Base-by-base conservation (phyloP, 768 basidiomycete species). In the Mycena maculata region DNA sequence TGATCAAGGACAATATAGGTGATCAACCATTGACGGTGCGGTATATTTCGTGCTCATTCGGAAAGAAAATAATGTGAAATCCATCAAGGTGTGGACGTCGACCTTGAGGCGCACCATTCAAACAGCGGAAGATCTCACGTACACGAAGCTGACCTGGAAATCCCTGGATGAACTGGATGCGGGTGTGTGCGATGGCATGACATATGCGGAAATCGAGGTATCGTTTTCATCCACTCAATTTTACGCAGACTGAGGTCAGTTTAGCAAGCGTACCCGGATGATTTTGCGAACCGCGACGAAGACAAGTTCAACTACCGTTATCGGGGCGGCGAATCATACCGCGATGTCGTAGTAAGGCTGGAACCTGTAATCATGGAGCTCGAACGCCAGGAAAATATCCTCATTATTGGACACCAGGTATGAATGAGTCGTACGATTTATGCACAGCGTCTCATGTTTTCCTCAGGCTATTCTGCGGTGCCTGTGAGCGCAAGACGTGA, bases 261-360 rank as follows among this genome's bases (percentile, higher is more conserved):
- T 2, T 70, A 97, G 95, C 89, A 90, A 86, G 87, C 90, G 68
- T 99, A 99, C 76, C 98, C 98, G 0, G 98, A 99, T 63, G 98
- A 99, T 76, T 99, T 96, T 78, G 96, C 95, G 18, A 96, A 96
- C 76, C 90, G 98, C 27, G 98, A 99, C 73, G 95, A 98, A 64
- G 98, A 99, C 84, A 99, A 99, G 80, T 99, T 98, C 80, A 99
- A 99, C 79, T 99, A 99, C 78, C 90, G 98, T 30, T 99, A 98
- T 78, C 87, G 98, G 72, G 96, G 91, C 73, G 98, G 98, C 60
- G 98, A 99, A 81, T 98, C 95, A 2, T 99, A 99, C 77, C 90
- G 98, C 39, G 98, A 99, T 75, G 97, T 99, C 12, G 95, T 98
- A 15, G 88, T 94, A 5, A 88, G 97, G 41, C 83, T 99, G 28